These are phyloP conservation scores for Cryphonectria radicalis DNA, from an alignment of 2,329 filamentous ascomycete genomes.

Conservation along the genomic window DNA sequence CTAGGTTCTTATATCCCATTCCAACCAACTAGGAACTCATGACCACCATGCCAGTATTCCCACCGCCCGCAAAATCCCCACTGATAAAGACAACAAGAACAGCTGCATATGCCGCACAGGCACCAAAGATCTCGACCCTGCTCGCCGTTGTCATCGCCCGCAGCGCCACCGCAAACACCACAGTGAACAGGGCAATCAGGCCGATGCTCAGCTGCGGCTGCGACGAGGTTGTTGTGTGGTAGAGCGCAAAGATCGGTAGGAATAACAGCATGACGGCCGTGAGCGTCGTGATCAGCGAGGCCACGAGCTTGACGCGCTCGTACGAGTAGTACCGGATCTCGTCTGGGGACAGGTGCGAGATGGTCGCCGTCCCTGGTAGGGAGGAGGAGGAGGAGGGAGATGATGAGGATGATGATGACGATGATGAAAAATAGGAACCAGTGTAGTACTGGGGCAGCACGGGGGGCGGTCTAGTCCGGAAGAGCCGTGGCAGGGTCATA, in stretches of 20 bases:
- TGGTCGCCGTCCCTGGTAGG: neutral
- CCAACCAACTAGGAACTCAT: no score
- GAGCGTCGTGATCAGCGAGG: slow-evolving; percentile 2
- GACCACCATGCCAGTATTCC: neutral
- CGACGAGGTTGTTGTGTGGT: slow-evolving; percentile 7
- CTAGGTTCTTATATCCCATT: no score
- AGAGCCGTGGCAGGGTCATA: neutral
- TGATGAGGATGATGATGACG: neutral
- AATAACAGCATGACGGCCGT: slow-evolving; percentile 13
- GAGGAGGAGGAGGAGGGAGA: neutral
- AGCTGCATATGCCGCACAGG: slow-evolving; percentile 27
- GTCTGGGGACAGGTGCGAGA: neutral
- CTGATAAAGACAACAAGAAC: slow-evolving; percentile 21
- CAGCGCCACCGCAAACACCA: slow-evolving; percentile 17
- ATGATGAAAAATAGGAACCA: neutral
- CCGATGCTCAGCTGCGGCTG: slow-evolving; percentile 20
- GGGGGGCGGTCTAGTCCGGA: neutral
- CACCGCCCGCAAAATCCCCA: slow-evolving; percentile 18
- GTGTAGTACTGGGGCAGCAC: neutral
- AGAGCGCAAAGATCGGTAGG: slow-evolving; percentile 18
- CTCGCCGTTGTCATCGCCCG: slow-evolving; percentile 24
- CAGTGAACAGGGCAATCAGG: slow-evolving; percentile 24
- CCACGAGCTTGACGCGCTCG: neutral
- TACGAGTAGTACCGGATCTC: slow-evolving; percentile 8
- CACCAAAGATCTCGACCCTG: slow-evolving; percentile 25